These are phyloP conservation scores for Fusarium beomiforme DNA, from an alignment of 2,329 filamentous ascomycete genomes.

Conservation along the genomic window DNA sequence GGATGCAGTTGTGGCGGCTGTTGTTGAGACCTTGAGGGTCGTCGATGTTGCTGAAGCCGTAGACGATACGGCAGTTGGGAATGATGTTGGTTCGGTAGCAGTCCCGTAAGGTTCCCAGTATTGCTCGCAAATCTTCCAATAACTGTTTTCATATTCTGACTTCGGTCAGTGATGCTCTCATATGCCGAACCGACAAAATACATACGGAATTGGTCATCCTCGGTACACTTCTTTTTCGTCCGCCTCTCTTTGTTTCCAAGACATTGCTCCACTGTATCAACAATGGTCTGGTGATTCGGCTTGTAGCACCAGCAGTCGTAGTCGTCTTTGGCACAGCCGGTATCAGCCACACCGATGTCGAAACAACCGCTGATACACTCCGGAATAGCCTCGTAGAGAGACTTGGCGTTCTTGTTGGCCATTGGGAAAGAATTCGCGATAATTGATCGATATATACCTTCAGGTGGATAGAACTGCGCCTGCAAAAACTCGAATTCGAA, in stretches of 20 bases:
- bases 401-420: slow-evolving; percentile 35
- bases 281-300: slow-evolving; percentile 38
- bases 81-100: slow-evolving; percentile 32
- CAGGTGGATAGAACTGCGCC: not conserved
- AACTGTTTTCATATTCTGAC: slow-evolving; percentile 40
- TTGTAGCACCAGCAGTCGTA: slow-evolving; percentile 42
- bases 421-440: not conserved
- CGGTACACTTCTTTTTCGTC: slow-evolving; percentile 25
- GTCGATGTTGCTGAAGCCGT: not conserved
- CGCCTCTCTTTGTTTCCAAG: slow-evolving; percentile 30
- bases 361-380: slow-evolving; percentile 36
- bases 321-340: slow-evolving; percentile 34
- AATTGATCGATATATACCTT: not conserved
- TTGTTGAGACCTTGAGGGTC: not conserved
- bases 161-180: not conserved
- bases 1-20: not conserved
- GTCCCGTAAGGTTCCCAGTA: slow-evolving; percentile 42
- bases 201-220: slow-evolving; percentile 39
- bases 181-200: not conserved
- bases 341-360: slow-evolving; percentile 36
- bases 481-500: not conserved
- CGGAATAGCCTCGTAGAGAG: slow-evolving; percentile 32
- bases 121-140: slow-evolving; percentile 43
- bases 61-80: slow-evolving; percentile 5
- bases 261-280: slow-evolving; percentile 38